These are phyloP conservation scores for Artemisia annua DNA, from an alignment of 129 eudicot genomes.

Conservation along the genomic window DNA sequence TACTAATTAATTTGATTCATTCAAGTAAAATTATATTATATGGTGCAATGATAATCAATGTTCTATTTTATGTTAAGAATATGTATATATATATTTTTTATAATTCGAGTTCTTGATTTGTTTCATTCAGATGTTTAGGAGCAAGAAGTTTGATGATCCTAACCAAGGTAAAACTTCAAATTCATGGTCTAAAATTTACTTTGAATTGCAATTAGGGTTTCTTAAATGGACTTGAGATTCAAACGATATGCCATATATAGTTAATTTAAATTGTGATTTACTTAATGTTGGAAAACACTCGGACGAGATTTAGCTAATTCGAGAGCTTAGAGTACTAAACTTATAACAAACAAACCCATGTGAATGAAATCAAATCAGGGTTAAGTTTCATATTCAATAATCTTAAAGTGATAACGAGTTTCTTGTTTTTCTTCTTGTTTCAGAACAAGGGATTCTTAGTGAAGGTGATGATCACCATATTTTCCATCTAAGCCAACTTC, in stretches of 20 bases:
- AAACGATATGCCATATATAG: background rate
- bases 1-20: slow-evolving; percentile 28
- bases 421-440: slow-evolving; percentile 20
- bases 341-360: background rate
- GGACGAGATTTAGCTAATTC: background rate
- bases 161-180: slow-evolving; percentile 48
- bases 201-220: slow-evolving; percentile 22
- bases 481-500: slow-evolving; percentile 77
- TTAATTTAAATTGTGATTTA: background rate
- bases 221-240: background rate
- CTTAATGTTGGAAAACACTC: background rate
- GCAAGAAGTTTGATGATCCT: slow-evolving; percentile 86
- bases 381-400: slow-evolving; percentile 1
- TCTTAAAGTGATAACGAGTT: background rate
- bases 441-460: slow-evolving; percentile 54
- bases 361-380: background rate
- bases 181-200: slow-evolving; percentile 2
- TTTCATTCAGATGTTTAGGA: slow-evolving; percentile 68
- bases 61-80: background rate
- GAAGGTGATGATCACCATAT: slow-evolving; percentile 71
- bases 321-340: background rate
- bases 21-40: background rate
- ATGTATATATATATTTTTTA: background rate
- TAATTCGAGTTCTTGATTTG: slow-evolving; percentile 16
- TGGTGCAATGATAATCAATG: background rate